These are phyloP conservation scores for Cercophora newfieldiana DNA, from an alignment of 495 filamentous ascomycete species.

Conservation along the genomic window DNA sequence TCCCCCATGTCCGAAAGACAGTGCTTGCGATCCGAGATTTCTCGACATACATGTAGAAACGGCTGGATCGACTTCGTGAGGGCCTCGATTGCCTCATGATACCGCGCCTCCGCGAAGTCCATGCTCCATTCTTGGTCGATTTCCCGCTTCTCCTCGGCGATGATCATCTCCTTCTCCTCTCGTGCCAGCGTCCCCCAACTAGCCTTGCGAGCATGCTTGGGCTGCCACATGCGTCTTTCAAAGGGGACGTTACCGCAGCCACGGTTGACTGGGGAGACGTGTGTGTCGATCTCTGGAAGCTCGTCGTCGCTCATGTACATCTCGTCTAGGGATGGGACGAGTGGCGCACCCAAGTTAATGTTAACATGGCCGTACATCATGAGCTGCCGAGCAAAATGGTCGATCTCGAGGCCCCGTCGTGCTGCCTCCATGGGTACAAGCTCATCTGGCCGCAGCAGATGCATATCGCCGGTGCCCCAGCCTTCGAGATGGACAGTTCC, in stretches of 20 bases:
- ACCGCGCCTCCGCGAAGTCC: not conserved
- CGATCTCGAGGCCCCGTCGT: conserved; percentile 46
- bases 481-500: conserved; percentile 53
- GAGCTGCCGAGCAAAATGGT: conserved; percentile 49
- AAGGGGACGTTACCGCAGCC: conserved; percentile 38
- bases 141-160: conserved; percentile 24
- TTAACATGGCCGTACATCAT: conserved; percentile 59
- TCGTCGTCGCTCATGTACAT: conserved; percentile 49
- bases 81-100: not conserved
- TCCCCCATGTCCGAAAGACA: too few relatives aligned
- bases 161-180: conserved; percentile 29
- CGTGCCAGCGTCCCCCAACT: conserved; percentile 31
- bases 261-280: conserved; percentile 12
- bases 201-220: conserved; percentile 37
- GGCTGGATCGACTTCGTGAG: not conserved
- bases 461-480: conserved; percentile 43
- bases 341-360: conserved; percentile 38
- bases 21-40: not conserved
- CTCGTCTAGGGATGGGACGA: conserved; percentile 41
- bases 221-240: conserved; percentile 32
- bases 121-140: not conserved
- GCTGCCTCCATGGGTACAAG: conserved; percentile 52
- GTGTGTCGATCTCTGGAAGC: conserved; percentile 16
- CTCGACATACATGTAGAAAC: not conserved
- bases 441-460: conserved; percentile 57